Percentiles rank a stretch among this genome's conserved stretches.
Evolutionary conservation across 1,284 basidiomycete species (phyloP).

Genomic region (Serendipita sp.): DNA sequence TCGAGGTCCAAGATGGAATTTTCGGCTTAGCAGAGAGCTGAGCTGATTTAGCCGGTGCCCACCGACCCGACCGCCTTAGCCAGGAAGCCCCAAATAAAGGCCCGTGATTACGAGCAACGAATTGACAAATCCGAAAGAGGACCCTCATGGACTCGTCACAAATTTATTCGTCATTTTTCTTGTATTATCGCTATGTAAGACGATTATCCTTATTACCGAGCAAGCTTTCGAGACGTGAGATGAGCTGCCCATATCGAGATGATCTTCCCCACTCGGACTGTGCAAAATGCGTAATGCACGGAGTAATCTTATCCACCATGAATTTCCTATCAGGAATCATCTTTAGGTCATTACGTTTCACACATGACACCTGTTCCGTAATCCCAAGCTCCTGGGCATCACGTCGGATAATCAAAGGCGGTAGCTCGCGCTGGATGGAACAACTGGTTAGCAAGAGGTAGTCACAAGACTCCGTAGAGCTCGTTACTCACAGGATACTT

Average conservation of each 20-base stretch:
- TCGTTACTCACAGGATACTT: neutral
- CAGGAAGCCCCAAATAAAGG: no score
- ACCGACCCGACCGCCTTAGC: no score
- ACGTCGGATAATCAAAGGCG: no score
- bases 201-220: neutral
- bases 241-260: neutral
- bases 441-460: neutral
- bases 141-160: neutral
- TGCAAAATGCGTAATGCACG: neutral
- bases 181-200: neutral
- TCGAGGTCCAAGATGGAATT: no score
- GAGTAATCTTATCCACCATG: neutral
- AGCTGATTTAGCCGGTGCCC: no score
- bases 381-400: neutral
- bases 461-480: neutral
- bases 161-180: neutral
- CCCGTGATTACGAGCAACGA: neutral
- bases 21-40: no score
- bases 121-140: neutral
- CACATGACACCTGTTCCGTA: neutral
- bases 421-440: neutral
- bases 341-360: neutral
- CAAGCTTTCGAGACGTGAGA: neutral
- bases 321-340: constrained; percentile 1
- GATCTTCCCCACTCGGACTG: neutral